Conservation (phyloP, 305 asterid genomes). For the Solanum hybrid region DNA sequence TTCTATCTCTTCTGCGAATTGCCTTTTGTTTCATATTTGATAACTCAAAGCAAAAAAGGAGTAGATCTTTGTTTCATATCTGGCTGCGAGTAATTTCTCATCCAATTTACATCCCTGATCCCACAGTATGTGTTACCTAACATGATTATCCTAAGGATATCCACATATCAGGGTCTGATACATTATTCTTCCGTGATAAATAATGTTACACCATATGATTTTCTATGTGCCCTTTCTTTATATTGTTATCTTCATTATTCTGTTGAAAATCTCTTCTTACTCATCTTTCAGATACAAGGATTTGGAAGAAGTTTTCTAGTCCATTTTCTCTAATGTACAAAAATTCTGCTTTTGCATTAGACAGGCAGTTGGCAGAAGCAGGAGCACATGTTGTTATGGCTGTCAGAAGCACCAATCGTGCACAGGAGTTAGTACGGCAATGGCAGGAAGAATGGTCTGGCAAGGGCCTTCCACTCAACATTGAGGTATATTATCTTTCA, state of each 20-base stretch:
- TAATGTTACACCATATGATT: background rate
- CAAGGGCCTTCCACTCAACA: constrained; percentile 73
- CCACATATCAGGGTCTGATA: background rate
- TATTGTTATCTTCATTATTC: background rate
- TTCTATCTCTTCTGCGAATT: background rate
- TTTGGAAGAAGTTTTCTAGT: background rate
- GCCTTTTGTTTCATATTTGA: background rate
- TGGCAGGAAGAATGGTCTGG: constrained; percentile 81
- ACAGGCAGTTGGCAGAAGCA: constrained; percentile 76
- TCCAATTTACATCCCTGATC: background rate
- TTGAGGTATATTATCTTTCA: constrained; percentile 47
- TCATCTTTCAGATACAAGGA: background rate
- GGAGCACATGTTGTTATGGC: constrained; percentile 86
- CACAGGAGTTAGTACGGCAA: constrained; percentile 47
- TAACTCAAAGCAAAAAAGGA: background rate
- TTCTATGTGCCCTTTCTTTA: background rate
- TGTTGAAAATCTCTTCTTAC: background rate
- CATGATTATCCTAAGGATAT: background rate
- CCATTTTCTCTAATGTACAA: constrained; percentile 2
- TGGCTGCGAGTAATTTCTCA: background rate
- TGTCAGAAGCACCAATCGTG: constrained; percentile 54
- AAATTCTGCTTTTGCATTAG: constrained; percentile 9
- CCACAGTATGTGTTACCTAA: background rate
- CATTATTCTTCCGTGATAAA: background rate
- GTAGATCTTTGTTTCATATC: background rate